Conservation (phyloP, 257 asterid genomes). For the Solanum sejunctum region DNA sequence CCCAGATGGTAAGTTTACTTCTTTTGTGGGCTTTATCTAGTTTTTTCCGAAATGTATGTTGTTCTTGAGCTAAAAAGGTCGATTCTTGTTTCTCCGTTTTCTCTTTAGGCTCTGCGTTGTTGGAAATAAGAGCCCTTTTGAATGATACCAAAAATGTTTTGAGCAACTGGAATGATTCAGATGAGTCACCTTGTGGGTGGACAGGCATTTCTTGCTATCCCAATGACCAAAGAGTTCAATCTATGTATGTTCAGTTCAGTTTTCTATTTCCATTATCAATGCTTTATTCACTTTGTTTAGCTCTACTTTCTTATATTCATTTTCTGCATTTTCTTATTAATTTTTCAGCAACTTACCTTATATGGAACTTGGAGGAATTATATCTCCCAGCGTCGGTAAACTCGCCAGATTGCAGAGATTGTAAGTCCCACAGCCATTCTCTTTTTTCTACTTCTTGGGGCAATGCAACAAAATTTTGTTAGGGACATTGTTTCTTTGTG, state of each 20-base stretch:
- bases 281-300: background rate
- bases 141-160: constrained; percentile 65
- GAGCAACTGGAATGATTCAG: constrained; percentile 65
- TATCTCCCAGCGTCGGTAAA: constrained; percentile 74
- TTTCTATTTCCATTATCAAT: background rate
- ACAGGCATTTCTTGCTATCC: constrained; percentile 78
- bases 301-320: background rate
- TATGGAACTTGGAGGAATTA: constrained; percentile 77
- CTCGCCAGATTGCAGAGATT: constrained; percentile 66
- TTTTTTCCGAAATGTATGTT: background rate
- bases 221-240: constrained; percentile 60
- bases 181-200: constrained; percentile 79
- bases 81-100: background rate
- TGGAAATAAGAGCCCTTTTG: constrained; percentile 74
- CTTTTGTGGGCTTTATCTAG: background rate
- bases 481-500: background rate
- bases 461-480: background rate
- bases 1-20: constrained; percentile 58
- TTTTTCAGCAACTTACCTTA: constrained; percentile 68
- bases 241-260: constrained; percentile 40
- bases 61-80: background rate
- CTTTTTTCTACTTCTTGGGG: background rate
- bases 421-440: constrained; percentile 33
- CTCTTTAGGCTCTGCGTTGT: constrained; percentile 48
- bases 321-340: background rate